Conservation (phyloP, 495 filamentous ascomycete species). For the Aspergillus sparsus region DNA sequence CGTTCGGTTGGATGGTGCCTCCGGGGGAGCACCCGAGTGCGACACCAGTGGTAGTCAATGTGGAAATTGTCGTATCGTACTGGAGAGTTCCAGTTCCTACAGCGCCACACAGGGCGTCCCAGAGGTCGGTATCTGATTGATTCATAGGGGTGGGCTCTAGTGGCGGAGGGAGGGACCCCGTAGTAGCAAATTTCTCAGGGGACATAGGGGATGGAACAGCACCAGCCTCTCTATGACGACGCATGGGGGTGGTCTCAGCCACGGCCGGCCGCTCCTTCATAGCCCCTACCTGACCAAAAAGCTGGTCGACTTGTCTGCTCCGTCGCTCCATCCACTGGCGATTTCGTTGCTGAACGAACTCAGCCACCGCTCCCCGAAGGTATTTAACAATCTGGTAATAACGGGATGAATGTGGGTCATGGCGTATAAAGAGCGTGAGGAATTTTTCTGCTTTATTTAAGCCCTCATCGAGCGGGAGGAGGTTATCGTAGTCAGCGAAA, state of each 20-base stretch:
- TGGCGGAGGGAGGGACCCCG: slow-evolving; percentile 18
- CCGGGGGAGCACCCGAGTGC: slow-evolving; percentile 46
- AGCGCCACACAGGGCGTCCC: slow-evolving; percentile 39
- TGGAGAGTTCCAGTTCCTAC: slow-evolving; percentile 30
- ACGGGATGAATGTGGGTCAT: slow-evolving; percentile 64
- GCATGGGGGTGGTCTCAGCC: slow-evolving; percentile 17
- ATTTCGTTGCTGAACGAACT: slow-evolving; percentile 44
- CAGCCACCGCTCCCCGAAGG: slow-evolving; percentile 57
- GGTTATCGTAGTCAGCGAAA: slow-evolving; percentile 63
- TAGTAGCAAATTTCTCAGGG: slow-evolving; percentile 27
- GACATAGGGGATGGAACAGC: slow-evolving; percentile 31
- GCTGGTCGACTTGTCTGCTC: slow-evolving; percentile 43
- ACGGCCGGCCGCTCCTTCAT: slow-evolving; percentile 24
- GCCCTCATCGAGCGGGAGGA: slow-evolving; percentile 54
- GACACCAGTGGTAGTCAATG: slow-evolving; percentile 50
- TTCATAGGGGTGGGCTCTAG: slow-evolving; percentile 18
- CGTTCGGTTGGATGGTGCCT: slow-evolving; percentile 34
- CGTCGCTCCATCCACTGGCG: slow-evolving; percentile 41
- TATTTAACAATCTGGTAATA: slow-evolving; percentile 64
- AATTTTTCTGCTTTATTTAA: slow-evolving; percentile 62
- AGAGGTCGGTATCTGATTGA: slow-evolving; percentile 30
- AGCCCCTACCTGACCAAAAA: slow-evolving; percentile 41
- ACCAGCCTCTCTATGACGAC: slow-evolving; percentile 18
- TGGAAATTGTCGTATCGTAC: slow-evolving; percentile 50
- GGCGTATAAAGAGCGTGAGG: slow-evolving; percentile 60